Evolutionary conservation across 1,139 yeast genomes (phyloP).

Genomic region (Pichia sp.): DNA sequence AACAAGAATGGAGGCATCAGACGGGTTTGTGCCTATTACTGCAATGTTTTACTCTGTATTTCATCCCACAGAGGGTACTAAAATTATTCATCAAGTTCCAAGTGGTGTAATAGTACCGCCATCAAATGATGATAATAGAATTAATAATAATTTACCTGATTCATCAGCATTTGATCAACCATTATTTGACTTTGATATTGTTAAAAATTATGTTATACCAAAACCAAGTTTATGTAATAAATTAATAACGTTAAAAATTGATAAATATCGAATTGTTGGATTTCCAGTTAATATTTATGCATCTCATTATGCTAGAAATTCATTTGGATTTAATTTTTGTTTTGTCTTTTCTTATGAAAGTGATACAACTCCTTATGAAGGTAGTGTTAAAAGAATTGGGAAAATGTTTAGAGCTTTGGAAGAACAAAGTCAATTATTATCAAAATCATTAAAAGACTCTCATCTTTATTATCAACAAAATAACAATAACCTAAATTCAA

Average conservation of each 20-base stretch:
- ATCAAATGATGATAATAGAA: constrained; percentile 21
- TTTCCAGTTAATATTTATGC: constrained; percentile 82
- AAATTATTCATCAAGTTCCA: constrained; percentile 91
- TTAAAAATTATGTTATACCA: constrained; percentile 88
- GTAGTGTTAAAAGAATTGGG: constrained; percentile 78
- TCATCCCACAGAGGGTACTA: constrained; percentile 94
- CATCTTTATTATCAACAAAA: constrained; percentile 32
- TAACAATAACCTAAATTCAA: background rate
- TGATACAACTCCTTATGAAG: constrained; percentile 80
- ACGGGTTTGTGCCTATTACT: constrained; percentile 74
- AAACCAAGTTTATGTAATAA: constrained; percentile 86
- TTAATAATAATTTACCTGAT: constrained; percentile 22
- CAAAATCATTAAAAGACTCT: constrained; percentile 35
- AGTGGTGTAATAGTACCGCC: constrained; percentile 44
- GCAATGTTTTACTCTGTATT: constrained; percentile 88
- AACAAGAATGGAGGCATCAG: constrained; percentile 19
- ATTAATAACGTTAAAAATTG: constrained; percentile 66
- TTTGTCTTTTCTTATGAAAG: constrained; percentile 83
- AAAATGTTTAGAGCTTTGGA: constrained; percentile 86
- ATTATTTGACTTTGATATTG: constrained; percentile 73
- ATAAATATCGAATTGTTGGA: constrained; percentile 72
- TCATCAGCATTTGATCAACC: constrained; percentile 36
- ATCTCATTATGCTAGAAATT: constrained; percentile 75
- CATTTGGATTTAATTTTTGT: constrained; percentile 87
- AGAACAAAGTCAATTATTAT: constrained; percentile 75